These are phyloP conservation scores for Ascochyta clinopodiicola DNA, from an alignment of 2,329 filamentous ascomycete species.

Conservation along the genomic window DNA sequence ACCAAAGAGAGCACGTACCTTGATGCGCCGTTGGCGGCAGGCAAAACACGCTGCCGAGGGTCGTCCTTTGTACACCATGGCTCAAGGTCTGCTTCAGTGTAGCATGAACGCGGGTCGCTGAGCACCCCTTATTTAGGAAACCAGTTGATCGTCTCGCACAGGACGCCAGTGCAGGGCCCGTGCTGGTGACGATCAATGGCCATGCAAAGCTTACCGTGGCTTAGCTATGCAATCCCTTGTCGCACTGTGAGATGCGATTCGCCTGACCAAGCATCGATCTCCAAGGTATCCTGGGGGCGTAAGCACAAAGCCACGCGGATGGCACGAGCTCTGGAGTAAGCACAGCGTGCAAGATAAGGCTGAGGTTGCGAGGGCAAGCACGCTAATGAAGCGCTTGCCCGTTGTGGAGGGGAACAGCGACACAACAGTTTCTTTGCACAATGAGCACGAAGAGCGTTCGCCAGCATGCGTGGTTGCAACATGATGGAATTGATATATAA, in stretches of 20 bases:
- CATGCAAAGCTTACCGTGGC: slow-evolving; percentile 17
- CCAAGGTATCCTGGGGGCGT: background rate
- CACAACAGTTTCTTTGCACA: background rate
- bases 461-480: background rate
- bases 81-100: background rate
- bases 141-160: background rate
- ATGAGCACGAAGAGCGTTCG: background rate
- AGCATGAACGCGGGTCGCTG: slow-evolving; percentile 3
- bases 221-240: slow-evolving; percentile 10
- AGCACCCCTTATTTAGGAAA: slow-evolving; percentile 5
- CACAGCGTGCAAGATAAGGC: background rate
- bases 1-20: slow-evolving; percentile 2
- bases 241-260: background rate
- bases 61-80: slow-evolving; percentile 21
- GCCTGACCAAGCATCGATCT: background rate
- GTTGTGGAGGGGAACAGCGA: slow-evolving; percentile 3
- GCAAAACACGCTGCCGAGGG: slow-evolving; percentile 21
- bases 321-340: background rate
- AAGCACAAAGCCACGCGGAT: background rate
- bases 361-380: background rate
- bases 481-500: background rate
- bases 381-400: slow-evolving; percentile 16
- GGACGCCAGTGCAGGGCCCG: background rate
- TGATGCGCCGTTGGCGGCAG: slow-evolving; percentile 24
- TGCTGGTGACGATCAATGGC: background rate